Base-by-base conservation (phyloP, 768 basidiomycete species). In the Termitomyces heimii region DNA sequence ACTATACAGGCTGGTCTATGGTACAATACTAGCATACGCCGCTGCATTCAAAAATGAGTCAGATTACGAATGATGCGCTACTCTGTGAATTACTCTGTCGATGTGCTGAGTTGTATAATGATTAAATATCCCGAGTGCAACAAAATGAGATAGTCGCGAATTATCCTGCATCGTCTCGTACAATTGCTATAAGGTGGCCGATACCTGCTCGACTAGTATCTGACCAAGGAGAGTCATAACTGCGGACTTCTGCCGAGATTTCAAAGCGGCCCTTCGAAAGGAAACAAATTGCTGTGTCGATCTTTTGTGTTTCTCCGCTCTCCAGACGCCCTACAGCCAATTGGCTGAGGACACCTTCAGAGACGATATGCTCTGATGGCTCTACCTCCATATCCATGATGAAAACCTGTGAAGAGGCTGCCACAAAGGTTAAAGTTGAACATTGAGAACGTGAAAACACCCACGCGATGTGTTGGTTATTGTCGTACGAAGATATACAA, bases 21-120 rank as follows among this genome's bases (percentile, higher is more conserved):
- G 88, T 4, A 97, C 94, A 18, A 96, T 97, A 65, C 58, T 94
- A 61, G 87, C 90, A 6, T 97, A 97, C 66, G 82, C 90, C 12
- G 86, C 89, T 29, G 87, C 85, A 24, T 93, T 94, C 71, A 87
- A 73, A 68, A 89, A 90, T 47, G 80, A 85, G 32, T 87, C 88
- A n/a, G 92, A 94, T 57, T 92, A 82, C 62, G 89, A 90, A 62
- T 89, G 64, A 78, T 57, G 46, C 50, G 51, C 35, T 56, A 63
- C 34, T 29, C 31, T 51, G 48, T 59, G 56, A 29, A 54, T 55
- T 54, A 56, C 49, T 48, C 43, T 57, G 39, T 42, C 39, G 55
- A 55, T 59, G 26, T 57, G 48, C 50, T 50, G 51, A 49, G 37
- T 58, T 60, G 50, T 59, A 56, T 61, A 26, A 53, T 40, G 35